Base-by-base conservation (phyloP, 257 asterid species). In the Solanum tarijense region DNA sequence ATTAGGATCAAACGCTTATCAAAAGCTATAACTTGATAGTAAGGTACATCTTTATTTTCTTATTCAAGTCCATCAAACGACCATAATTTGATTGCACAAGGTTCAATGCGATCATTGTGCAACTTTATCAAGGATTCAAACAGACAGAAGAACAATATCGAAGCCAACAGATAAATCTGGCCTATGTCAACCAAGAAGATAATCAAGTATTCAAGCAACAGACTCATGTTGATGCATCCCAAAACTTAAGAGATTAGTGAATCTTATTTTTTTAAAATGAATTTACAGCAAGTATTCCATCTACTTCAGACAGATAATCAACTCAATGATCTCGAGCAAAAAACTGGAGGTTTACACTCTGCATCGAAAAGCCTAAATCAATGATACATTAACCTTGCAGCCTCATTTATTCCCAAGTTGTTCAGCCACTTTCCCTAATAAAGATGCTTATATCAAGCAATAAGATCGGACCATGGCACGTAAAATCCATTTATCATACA, bases 401-500 rank as follows among this genome's bases (percentile, higher is more conserved):
- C 69, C 86, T 82, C 86, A 81, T 81, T 79, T 82, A 82, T 82
- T 82, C 41, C 86, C 29, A 82, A 46, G 41, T 82, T 31, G 43
- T 82, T 82, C 69, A 82, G 86, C 86, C 69, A 82, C 31, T 29
- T 82, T 2, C 31, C 41, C 43, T 18, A 52, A 31, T 18, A 48
- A 16, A 16, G 66, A 82, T 48, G 85, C 41, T 82, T 82, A 82
- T 31, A 82, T 82, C 43, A 82, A 82, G 69, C 69, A 82, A 20
- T 82, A 82, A 48, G 43, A 31, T 46, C 69, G 6, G 86, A 43
- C 86, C 18, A 82, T 29, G 69, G 69, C 69, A 82, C 20, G 9
- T 43, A 9, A 9, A 82, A 82, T 46, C 41, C 86, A 29, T 11
- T 29, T 48, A 82, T 82, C 69, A 89, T 86, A 89, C 87, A 89